Evolutionary conservation across 2,329 filamentous ascomycete species (phyloP).

Genomic region (Talaromyces sp.): DNA sequence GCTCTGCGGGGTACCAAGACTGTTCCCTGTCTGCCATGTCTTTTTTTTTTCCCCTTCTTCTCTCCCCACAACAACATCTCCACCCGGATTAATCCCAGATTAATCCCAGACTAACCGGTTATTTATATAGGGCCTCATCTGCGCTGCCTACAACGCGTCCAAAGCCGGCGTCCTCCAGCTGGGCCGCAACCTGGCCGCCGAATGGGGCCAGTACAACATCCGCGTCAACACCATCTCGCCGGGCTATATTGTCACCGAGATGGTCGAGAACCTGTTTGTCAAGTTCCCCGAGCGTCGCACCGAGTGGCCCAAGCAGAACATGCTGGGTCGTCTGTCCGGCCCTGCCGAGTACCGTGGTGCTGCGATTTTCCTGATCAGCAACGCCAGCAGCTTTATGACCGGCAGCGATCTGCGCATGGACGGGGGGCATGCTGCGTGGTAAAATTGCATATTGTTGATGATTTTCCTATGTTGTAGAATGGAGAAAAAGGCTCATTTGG

Average conservation of each 20-base stretch:
- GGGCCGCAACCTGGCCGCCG: conserved; percentile 43
- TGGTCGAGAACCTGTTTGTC: conserved; percentile 41
- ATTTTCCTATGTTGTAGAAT: background rate
- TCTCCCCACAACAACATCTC: background rate
- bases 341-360: conserved; percentile 65
- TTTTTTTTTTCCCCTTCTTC: background rate
- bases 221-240: conserved; percentile 47
- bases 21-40: background rate
- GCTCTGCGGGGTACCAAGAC: background rate
- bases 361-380: conserved; percentile 44
- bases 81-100: background rate
- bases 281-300: conserved; percentile 75
- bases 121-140: conserved; percentile 39
- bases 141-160: conserved; percentile 46
- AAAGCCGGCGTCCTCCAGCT: conserved; percentile 47
- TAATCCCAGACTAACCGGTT: background rate
- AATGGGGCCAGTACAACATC: conserved; percentile 47
- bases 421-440: conserved; percentile 53
- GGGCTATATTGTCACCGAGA: conserved; percentile 44
- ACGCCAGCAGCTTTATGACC: conserved; percentile 53
- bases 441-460: conserved; percentile 12
- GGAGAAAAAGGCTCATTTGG: too few species aligned
- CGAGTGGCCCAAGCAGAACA: conserved; percentile 79
- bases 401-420: conserved; percentile 52
- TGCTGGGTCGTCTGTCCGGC: conserved; percentile 66